Percentiles rank a stretch among this genome's conserved stretches.
Evolutionary conservation across 768 basidiomycete genomes (phyloP).

Genomic region (Mycena galericulata): DNA sequence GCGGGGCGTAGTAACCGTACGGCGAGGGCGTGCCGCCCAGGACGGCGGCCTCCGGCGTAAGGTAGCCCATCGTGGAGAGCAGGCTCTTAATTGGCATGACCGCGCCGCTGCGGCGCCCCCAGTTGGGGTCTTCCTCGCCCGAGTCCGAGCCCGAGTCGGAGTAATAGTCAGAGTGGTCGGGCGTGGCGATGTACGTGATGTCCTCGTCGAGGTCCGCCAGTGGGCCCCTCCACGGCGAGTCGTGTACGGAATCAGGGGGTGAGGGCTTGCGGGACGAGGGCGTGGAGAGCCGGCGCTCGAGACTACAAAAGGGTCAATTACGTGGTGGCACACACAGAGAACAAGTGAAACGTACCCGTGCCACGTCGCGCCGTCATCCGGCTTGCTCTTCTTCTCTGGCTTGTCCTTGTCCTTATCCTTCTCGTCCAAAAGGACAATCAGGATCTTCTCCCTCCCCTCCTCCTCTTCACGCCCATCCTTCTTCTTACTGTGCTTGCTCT

Average conservation of each 20-base stretch:
- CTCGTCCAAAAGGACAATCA: conserved; percentile 28
- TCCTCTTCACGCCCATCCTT: conserved; percentile 7
- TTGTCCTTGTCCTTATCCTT: conserved; percentile 2
- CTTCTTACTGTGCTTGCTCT: conserved; percentile 10
- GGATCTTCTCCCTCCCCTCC: conserved; percentile 29
- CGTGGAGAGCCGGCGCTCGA: conserved; percentile 23
- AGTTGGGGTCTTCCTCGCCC: neutral
- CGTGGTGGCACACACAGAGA: neutral
- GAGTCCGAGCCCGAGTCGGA: conserved; percentile 12
- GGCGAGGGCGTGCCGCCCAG: conserved; percentile 24
- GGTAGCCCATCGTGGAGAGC: conserved; percentile 28
- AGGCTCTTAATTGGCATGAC: conserved; percentile 16
- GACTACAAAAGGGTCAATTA: conserved; percentile 12
- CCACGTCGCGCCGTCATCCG: conserved; percentile 21
- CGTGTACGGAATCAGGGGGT: conserved; percentile 4
- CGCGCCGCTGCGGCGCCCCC: neutral
- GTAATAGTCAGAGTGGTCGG: conserved; percentile 11
- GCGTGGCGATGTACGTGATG: conserved; percentile 25
- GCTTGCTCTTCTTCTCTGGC: too few species aligned
- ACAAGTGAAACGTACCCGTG: conserved; percentile 22
- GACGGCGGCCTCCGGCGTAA: conserved; percentile 27
- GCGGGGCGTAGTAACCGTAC: conserved; percentile 21
- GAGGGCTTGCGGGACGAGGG: conserved; percentile 12
- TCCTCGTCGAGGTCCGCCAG: conserved; percentile 24
- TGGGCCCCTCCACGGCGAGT: conserved; percentile 28